Evolutionary conservation across 2,329 filamentous ascomycete genomes (phyloP).

Genomic region (Xylaria sp.): DNA sequence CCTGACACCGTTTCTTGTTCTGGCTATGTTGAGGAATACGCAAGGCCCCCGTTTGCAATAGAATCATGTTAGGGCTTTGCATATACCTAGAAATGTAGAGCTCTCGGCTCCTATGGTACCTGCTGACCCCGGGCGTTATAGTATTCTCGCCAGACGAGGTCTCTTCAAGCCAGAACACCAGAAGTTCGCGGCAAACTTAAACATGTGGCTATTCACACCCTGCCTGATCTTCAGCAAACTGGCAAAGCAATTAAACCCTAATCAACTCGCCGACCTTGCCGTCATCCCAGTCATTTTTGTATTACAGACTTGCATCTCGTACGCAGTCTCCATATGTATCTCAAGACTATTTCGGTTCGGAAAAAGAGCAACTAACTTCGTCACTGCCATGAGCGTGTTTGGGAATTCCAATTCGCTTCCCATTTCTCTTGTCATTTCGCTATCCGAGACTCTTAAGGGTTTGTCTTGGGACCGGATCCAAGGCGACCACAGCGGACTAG

Average conservation of each 20-base stretch:
- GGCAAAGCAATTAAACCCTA: slow-evolving; percentile 89
- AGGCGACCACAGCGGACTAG: slow-evolving; percentile 94
- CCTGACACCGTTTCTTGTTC: not conserved
- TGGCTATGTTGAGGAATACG: not conserved
- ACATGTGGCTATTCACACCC: slow-evolving; percentile 95
- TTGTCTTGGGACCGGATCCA: slow-evolving; percentile 93
- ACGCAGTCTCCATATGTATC: slow-evolving; percentile 75
- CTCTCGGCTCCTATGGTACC: not conserved
- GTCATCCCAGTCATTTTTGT: slow-evolving; percentile 96
- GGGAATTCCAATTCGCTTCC: slow-evolving; percentile 98
- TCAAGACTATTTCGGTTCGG: slow-evolving; percentile 82
- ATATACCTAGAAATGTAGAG: not conserved
- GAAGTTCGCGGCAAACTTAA: slow-evolving; percentile 95
- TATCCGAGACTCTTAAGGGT: slow-evolving; percentile 90
- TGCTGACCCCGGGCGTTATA: slow-evolving; percentile 11
- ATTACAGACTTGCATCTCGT: slow-evolving; percentile 88
- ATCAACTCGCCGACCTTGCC: slow-evolving; percentile 88
- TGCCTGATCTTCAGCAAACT: slow-evolving; percentile 98
- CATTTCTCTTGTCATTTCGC: slow-evolving; percentile 92
- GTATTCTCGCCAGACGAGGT: slow-evolving; percentile 84
- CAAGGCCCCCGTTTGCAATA: not conserved
- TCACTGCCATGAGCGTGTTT: slow-evolving; percentile 96
- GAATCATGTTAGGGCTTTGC: not conserved
- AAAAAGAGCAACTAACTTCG: slow-evolving; percentile 89
- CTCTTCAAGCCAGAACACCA: slow-evolving; percentile 96